Evolutionary conservation across 345 rosid species (phyloP), one percentile per base, ranked within the genome.

Genomic region (Acer campestre): DNA sequence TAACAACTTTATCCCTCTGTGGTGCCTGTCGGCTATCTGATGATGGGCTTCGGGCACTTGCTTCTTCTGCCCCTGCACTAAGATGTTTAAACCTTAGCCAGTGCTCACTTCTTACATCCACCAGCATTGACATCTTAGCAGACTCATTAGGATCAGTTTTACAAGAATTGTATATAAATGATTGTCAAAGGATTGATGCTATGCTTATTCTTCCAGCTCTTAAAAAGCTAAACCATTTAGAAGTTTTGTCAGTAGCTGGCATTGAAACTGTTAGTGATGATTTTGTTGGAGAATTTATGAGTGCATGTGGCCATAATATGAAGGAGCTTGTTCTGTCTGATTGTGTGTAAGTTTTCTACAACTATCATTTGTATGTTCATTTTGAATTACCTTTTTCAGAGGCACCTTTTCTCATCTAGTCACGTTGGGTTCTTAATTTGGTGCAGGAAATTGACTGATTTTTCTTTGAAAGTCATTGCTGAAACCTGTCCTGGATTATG

Each of bases 1-100:
- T 95, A 53, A 84, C 90, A 59, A 84, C 88, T 69, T 74, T 95
- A 78, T 93, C 97, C 67, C 71, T 95, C 69, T 81, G 63, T 23
- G 98, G 96, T 66, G 99, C 94, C 75, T 95, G 86, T 82, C 97
- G 94, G 69, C 90, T 95, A 66, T 83, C 98, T 2, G 97, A 95
- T 85, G 86, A 58, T 76, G 99, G 96, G 78, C 88, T 95, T 35
- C 64, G 73, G 49, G 71, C 80, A 64, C 84, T 95, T 55, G 88
- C 88, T 76, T 85, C 93, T 64, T 81, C 89, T 73, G 91, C 96
- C 35, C 89, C 97, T 56, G 79, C 84, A 14, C 86, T 95, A 76
- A 82, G 78, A 76, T 92, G 91, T 55, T 79, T 93, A 73, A 92
- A 95, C 83, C 91, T 95, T 48, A 91, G 89, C 77, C 94, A 89